Conservation (phyloP, 129 eudicot species). For the Centella asiatica region DNA sequence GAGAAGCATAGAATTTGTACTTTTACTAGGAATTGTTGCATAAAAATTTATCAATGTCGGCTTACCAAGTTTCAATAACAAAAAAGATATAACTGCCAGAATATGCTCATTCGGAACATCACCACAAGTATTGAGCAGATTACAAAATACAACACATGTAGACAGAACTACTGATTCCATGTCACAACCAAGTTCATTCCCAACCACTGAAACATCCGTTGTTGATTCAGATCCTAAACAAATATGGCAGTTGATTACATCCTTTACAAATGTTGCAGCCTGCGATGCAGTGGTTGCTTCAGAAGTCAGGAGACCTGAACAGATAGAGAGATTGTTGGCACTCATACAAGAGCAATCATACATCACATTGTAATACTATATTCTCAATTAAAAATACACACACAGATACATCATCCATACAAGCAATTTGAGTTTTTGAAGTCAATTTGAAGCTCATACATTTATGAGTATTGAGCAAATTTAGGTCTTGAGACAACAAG, state of each 20-base stretch:
- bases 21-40: background rate
- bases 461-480: too few species aligned
- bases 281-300: constrained; percentile 51
- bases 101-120: constrained; percentile 56
- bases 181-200: constrained; percentile 21
- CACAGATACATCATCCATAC: too few species aligned
- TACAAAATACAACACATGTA: constrained; percentile 44
- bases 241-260: constrained; percentile 44
- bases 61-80: constrained; percentile 84
- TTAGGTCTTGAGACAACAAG: too few species aligned
- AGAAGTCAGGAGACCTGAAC: constrained; percentile 62
- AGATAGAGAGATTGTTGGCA: constrained; percentile 23
- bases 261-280: constrained; percentile 54
- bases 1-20: background rate
- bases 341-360: background rate
- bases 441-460: too few species aligned
- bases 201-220: constrained; percentile 16
- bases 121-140: constrained; percentile 25
- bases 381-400: too few species aligned
- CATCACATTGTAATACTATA: background rate
- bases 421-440: too few species aligned
- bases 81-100: constrained; percentile 47
- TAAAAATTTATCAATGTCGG: background rate
- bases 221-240: constrained; percentile 22
- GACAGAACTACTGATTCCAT: constrained; percentile 40